Percentiles rank a stretch among this genome's conserved stretches.
phyloP scores from a whole-genome alignment of 768 basidiomycete species.

The Tulasnella sp. region DNA sequence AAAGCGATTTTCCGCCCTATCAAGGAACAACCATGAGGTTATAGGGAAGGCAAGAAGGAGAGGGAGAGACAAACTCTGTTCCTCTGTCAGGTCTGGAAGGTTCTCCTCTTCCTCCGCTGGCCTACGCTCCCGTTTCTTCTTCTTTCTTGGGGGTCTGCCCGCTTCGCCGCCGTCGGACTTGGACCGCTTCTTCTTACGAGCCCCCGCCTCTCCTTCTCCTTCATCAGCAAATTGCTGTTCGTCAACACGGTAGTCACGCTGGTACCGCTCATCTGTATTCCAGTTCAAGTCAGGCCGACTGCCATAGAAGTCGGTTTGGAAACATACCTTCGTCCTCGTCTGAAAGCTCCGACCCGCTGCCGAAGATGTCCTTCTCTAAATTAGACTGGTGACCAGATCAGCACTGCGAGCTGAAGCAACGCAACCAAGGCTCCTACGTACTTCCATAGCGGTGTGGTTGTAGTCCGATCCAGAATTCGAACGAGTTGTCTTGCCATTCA shows the following conservation, averaged over 20 bases:
- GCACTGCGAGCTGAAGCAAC: neutral
- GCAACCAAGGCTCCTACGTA: neutral
- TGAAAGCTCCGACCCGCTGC: constrained; percentile 75
- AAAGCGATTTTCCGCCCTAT: constrained; percentile 66
- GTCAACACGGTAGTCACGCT: constrained; percentile 20
- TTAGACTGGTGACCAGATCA: neutral
- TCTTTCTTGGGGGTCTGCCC: constrained; percentile 20
- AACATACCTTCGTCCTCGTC: constrained; percentile 45
- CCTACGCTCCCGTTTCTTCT: constrained; percentile 23
- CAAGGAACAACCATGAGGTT: neutral
- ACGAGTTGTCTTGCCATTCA: neutral
- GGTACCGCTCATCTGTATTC: constrained; percentile 30
- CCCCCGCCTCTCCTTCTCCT: constrained; percentile 14
- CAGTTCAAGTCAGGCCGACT: constrained; percentile 25
- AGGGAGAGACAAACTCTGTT: constrained; percentile 18
- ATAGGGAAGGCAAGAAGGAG: neutral
- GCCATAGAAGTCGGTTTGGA: neutral
- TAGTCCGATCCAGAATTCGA: neutral
- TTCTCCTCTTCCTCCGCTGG: constrained; percentile 30
- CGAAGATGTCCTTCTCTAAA: constrained; percentile 63
- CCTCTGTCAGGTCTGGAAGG: constrained; percentile 34
- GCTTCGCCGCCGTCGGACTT: constrained; percentile 22
- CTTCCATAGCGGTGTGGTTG: neutral
- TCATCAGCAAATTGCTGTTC: constrained; percentile 20
- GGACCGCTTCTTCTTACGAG: constrained; percentile 18